Evolutionary conservation across 1,139 yeast genomes (phyloP).

Genomic region (Debaryomyces psychrophilus): DNA sequence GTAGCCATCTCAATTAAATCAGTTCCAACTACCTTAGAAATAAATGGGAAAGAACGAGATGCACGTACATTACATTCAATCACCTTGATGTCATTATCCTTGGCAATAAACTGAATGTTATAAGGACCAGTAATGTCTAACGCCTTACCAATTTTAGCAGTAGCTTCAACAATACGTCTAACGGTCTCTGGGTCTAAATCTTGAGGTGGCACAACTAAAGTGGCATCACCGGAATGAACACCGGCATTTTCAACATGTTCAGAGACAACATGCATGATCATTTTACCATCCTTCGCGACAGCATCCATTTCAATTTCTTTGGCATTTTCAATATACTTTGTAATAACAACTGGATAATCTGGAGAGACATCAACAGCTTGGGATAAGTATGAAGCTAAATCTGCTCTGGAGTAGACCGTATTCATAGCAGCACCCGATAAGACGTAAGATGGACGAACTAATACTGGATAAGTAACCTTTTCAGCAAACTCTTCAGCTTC

Average conservation of each 20-base stretch:
- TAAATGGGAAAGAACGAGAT: constrained; percentile 97
- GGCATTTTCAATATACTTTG: constrained; percentile 96
- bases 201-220: constrained; percentile 96
- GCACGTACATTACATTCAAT: constrained; percentile 99
- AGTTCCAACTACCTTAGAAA: constrained; percentile 96
- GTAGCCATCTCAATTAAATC: constrained; percentile 98
- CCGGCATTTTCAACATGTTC: constrained; percentile 99
- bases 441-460: constrained; percentile 97
- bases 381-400: constrained; percentile 81
- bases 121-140: constrained; percentile 97
- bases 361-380: constrained; percentile 98
- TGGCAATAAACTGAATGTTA: constrained; percentile 94
- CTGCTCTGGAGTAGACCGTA: constrained; percentile 89
- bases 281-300: constrained; percentile 92
- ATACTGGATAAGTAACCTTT: constrained; percentile 89
- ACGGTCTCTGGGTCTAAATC: constrained; percentile 93
- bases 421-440: constrained; percentile 99
- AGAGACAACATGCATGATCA: constrained; percentile 96
- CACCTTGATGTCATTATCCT: constrained; percentile 89
- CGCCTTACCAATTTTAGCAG: constrained; percentile 95
- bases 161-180: constrained; percentile 86
- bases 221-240: constrained; percentile 99
- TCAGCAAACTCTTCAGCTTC: constrained; percentile 95
- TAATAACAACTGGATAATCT: constrained; percentile 96
- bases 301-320: constrained; percentile 99